Evolutionary conservation across 140 eudicot genomes (phyloP), one percentile per base, ranked within the genome.

Genomic region (Flaveria floridana): DNA sequence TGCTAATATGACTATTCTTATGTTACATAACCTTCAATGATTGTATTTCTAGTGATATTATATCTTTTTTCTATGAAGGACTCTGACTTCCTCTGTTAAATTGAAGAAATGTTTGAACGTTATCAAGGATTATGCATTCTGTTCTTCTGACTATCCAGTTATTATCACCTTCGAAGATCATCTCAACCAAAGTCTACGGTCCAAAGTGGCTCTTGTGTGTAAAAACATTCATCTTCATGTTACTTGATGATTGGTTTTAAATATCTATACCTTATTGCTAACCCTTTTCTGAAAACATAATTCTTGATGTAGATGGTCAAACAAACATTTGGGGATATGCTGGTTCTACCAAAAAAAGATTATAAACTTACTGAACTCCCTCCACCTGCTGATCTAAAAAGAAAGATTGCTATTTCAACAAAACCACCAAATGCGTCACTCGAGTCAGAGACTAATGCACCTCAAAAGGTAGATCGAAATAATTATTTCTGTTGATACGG

Each of bases 251-350:
- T 55, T 7, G 52, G 50, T 39, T 53, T 64, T 52, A 21, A 56
- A 58, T 73, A 28, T 65, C 8, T 61, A 2, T 39, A 39, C 26
- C 42, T 5, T 64, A 25, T 37, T 52, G 68, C 48, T 3, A 68
- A 57, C 61, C n/a, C 2, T 11, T 56, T 69, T 13, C 62, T 72
- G 62, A 39, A 50, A 74, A 37, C 51, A 28, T 6, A 41, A 63
- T 19, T 61, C 23, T 71, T 71, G 19, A 76, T 76, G 71, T 76
- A 85, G 89, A 85, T 85, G 89, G 84, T 85, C 61, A 79, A 62
- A 50, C 8, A 25, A 50, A 76, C 68, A 64, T 85, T 82, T 26
- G 82, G 79, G 14, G 78, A 66, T 51, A 85, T 72, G 78, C 76
- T 82, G 74, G 34, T 75, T 25, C 76, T n/a, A 51, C 67, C 81